Evolutionary conservation across 2,329 filamentous ascomycete species (phyloP).

Genomic region (Talaromyces sp.): DNA sequence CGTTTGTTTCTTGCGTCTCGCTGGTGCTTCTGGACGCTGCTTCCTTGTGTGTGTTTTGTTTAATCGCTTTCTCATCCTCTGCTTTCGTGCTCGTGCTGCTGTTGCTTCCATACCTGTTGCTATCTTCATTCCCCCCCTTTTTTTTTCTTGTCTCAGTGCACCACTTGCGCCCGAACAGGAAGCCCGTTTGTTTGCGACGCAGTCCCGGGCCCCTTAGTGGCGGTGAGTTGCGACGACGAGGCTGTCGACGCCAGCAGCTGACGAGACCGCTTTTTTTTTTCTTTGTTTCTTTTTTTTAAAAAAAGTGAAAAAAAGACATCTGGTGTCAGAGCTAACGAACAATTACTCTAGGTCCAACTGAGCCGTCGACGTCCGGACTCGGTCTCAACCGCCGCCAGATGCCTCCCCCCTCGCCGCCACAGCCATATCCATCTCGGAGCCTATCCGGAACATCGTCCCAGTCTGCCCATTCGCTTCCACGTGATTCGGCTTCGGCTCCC

Average conservation of each 20-base stretch:
- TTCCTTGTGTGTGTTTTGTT: not conserved
- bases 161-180: slow-evolving; percentile 25
- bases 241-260: slow-evolving; percentile 1
- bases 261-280: not conserved
- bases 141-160: not conserved
- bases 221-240: slow-evolving; percentile 26
- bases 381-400: slow-evolving; percentile 39
- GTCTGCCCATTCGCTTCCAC: slow-evolving; percentile 36
- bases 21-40: not conserved
- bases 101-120: slow-evolving; percentile 6
- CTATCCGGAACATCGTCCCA: slow-evolving; percentile 34
- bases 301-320: no score
- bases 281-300: not conserved
- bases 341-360: not conserved
- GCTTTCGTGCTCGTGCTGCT: not conserved
- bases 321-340: not conserved
- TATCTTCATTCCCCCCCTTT: not conserved
- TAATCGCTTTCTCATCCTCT: not conserved
- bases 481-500: slow-evolving; percentile 50
- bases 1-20: not conserved
- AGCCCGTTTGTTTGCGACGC: slow-evolving; percentile 30
- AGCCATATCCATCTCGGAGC: slow-evolving; percentile 38
- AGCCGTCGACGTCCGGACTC: slow-evolving; percentile 18
- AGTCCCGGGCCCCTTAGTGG: slow-evolving; percentile 26
- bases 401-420: slow-evolving; percentile 48